These are phyloP conservation scores for Hevea brasiliensis DNA, from an alignment of 345 rosid species.

Conservation along the genomic window DNA sequence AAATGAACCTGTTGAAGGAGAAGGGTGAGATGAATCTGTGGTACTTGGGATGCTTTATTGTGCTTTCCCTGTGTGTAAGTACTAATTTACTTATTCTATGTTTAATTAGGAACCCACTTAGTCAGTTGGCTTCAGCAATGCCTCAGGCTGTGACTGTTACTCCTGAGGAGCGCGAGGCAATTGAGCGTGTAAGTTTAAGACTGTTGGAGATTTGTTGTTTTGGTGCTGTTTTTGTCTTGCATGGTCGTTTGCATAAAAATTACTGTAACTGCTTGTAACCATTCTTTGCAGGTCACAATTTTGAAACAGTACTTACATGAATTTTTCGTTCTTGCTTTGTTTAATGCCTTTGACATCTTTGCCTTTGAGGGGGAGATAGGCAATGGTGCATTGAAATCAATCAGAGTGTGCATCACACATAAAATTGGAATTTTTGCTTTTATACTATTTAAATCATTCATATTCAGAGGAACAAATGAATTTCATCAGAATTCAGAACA, in stretches of 20 bases:
- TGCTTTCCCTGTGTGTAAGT: neutral
- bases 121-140: slow-evolving; percentile 65
- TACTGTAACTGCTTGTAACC: neutral
- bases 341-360: too few relatives aligned
- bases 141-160: slow-evolving; percentile 84
- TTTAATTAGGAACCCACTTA: slow-evolving; percentile 48
- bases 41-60: neutral
- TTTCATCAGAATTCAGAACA: too few relatives aligned
- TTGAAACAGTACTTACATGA: too few relatives aligned
- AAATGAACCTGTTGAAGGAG: slow-evolving; percentile 85
- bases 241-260: too few relatives aligned
- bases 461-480: too few relatives aligned
- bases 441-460: too few relatives aligned
- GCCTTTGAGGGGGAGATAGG: too few relatives aligned
- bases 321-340: too few relatives aligned
- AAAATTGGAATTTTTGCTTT: too few relatives aligned
- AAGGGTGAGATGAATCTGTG: slow-evolving; percentile 50
- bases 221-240: neutral
- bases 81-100: slow-evolving; percentile 12
- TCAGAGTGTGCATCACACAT: too few relatives aligned
- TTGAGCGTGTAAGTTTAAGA: slow-evolving; percentile 57
- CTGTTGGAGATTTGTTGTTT: neutral
- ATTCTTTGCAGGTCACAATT: too few relatives aligned
- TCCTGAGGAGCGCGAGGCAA: slow-evolving; percentile 90
- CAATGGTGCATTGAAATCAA: too few relatives aligned